These are phyloP conservation scores for Fusarium newnesense DNA, from an alignment of 2,329 filamentous ascomycete species.

Conservation along the genomic window DNA sequence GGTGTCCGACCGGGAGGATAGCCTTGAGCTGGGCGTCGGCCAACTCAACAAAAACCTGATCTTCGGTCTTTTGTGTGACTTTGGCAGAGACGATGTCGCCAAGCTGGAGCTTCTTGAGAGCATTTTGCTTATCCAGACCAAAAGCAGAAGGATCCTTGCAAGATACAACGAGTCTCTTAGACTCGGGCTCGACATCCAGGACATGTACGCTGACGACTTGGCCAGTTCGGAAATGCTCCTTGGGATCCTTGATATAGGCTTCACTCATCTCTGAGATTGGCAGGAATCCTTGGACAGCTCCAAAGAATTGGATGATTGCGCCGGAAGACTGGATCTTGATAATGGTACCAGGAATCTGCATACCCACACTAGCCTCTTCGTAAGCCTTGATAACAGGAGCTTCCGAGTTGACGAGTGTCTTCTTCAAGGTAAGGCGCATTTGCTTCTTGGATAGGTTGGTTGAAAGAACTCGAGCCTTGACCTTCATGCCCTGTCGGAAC, in stretches of 20 bases:
- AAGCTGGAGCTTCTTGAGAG: constrained; percentile 77
- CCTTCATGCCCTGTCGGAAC: constrained; percentile 84
- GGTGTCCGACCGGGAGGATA: constrained; percentile 78
- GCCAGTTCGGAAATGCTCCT: constrained; percentile 87
- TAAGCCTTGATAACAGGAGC: constrained; percentile 81
- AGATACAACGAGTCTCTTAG: constrained; percentile 81
- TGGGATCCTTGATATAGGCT: constrained; percentile 89
- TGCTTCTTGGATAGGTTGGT: constrained; percentile 79
- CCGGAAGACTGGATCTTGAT: constrained; percentile 82
- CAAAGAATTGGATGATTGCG: constrained; percentile 93
- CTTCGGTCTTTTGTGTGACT: constrained; percentile 82
- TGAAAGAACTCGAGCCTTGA: constrained; percentile 88
- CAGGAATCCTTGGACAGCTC: constrained; percentile 83
- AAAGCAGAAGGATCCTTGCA: constrained; percentile 90
- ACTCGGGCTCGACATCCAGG: constrained; percentile 79
- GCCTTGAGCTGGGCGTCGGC: constrained; percentile 80
- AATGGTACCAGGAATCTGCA: constrained; percentile 87
- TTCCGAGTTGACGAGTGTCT: constrained; percentile 91
- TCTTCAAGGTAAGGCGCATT: constrained; percentile 91
- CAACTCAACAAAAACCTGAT: constrained; percentile 82
- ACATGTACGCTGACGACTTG: constrained; percentile 93
- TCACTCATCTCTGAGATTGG: constrained; percentile 98
- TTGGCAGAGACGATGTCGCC: constrained; percentile 82
- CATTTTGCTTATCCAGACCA: constrained; percentile 78
- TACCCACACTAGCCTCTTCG: constrained; percentile 76